These are phyloP conservation scores for Talaromyces borbonicus DNA, from an alignment of 495 filamentous ascomycete genomes.

Conservation along the genomic window DNA sequence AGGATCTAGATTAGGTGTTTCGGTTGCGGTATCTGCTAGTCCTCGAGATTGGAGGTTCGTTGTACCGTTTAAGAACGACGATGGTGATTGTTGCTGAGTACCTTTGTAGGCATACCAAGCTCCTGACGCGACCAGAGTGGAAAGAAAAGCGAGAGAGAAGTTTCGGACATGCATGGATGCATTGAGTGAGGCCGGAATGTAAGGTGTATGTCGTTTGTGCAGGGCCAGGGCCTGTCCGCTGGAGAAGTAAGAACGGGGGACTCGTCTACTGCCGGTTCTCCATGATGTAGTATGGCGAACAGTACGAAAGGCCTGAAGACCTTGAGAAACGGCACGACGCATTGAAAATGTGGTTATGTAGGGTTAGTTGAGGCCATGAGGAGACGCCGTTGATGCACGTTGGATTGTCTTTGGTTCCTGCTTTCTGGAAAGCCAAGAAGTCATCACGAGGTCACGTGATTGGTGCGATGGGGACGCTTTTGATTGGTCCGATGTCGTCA, in stretches of 20 bases:
- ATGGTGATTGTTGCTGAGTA: slow-evolving; percentile 13
- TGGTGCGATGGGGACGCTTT: neutral
- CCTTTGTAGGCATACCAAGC: slow-evolving; percentile 56
- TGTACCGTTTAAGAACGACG: slow-evolving; percentile 18
- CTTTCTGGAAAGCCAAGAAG: no score
- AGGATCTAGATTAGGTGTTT: slow-evolving; percentile 13
- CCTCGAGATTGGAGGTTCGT: slow-evolving; percentile 10
- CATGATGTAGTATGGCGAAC: slow-evolving; percentile 48
- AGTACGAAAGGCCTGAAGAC: slow-evolving; percentile 40
- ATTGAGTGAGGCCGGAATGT: slow-evolving; percentile 25
- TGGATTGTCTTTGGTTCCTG: no score
- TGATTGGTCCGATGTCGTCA: slow-evolving; percentile 3
- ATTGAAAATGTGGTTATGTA: slow-evolving; percentile 27
- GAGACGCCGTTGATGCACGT: no score
- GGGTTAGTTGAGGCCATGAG: neutral
- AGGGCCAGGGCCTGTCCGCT: slow-evolving; percentile 36
- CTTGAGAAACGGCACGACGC: slow-evolving; percentile 54
- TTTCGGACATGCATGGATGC: slow-evolving; percentile 58
- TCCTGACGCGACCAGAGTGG: slow-evolving; percentile 51
- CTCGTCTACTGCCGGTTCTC: slow-evolving; percentile 38
- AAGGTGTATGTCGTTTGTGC: slow-evolving; percentile 30
- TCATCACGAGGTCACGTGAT: neutral
- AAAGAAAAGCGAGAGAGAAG: slow-evolving; percentile 51
- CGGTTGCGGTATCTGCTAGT: slow-evolving; percentile 6
- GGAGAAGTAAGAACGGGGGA: slow-evolving; percentile 32